Percentiles rank a stretch among this genome's conserved stretches.
Conservation (phyloP, 2,329 filamentous ascomycete genomes). For the Penicillium sp. region DNA sequence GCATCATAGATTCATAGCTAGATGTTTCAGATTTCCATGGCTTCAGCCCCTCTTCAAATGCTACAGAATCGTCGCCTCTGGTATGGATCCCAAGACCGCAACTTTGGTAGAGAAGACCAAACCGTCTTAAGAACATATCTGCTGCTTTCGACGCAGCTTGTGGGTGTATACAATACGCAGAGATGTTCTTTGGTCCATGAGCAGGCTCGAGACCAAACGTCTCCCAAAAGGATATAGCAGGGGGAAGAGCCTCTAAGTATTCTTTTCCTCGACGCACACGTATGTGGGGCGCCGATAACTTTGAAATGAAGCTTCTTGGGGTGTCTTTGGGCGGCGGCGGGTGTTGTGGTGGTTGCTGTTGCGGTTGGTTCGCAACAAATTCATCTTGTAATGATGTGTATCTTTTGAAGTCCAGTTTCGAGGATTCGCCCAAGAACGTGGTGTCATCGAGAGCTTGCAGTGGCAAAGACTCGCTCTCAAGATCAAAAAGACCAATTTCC, state of each 20-base stretch:
- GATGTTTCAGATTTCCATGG: conserved; percentile 29
- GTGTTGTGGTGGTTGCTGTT: conserved; percentile 5
- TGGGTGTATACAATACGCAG: conserved; percentile 50
- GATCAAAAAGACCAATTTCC: conserved; percentile 20
- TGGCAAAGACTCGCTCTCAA: conserved; percentile 22
- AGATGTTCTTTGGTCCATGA: conserved; percentile 50
- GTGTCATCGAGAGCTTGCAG: conserved; percentile 25
- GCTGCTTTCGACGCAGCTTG: conserved; percentile 40
- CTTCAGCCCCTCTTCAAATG: conserved; percentile 32
- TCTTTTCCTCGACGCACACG: conserved; percentile 47
- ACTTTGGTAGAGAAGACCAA: conserved; percentile 48
- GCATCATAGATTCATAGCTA: conserved; percentile 30
- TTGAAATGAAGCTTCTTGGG: conserved; percentile 31
- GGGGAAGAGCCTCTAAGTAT: conserved; percentile 48
- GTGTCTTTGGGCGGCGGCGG: conserved; percentile 20
- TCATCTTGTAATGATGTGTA: conserved; percentile 31
- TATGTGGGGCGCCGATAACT: conserved; percentile 46
- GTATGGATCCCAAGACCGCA: conserved; percentile 49
- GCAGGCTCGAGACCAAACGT: conserved; percentile 50
- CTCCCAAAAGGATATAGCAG: conserved; percentile 54
- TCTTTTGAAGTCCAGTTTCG: conserved; percentile 30
- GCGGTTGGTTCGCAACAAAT: conserved; percentile 13
- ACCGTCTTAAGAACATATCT: conserved; percentile 45
- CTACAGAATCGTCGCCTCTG: conserved; percentile 36
- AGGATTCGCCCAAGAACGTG: conserved; percentile 23